Evolutionary conservation across 352 stramenopile genomes (phyloP).

Genomic region (Peronospora farinosa): DNA sequence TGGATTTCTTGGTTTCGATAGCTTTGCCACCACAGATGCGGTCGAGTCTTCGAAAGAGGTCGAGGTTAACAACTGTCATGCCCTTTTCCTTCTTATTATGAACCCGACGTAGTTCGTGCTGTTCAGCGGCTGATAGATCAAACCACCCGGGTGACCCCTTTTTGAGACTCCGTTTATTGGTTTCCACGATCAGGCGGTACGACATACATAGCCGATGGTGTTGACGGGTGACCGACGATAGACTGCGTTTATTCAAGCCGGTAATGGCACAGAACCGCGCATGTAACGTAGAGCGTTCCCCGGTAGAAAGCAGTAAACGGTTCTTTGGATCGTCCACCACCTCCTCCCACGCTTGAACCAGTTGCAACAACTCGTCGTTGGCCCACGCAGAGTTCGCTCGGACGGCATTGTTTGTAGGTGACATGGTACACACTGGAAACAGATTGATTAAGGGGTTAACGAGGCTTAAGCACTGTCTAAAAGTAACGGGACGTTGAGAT

Average conservation of each 20-base stretch:
- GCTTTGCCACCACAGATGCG: conserved; percentile 20
- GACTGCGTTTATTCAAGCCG: conserved; percentile 8
- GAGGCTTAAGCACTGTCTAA: not conserved
- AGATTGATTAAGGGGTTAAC: not conserved
- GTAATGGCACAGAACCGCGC: conserved; percentile 25
- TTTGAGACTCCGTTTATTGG: conserved; percentile 19
- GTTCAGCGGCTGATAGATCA: conserved; percentile 22
- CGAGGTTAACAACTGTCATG: conserved; percentile 19
- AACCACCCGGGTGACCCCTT: conserved; percentile 25
- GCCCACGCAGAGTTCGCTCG: conserved; percentile 25
- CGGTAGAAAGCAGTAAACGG: conserved; percentile 13
- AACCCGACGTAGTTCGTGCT: conserved; percentile 24
- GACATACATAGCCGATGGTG: conserved; percentile 29
- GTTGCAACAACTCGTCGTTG: conserved; percentile 21
- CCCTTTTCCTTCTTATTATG: conserved; percentile 29
- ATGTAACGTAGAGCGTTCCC: conserved; percentile 24
- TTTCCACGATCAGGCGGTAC: conserved; percentile 31
- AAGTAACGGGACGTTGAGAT: not conserved
- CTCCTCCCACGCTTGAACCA: conserved; percentile 31
- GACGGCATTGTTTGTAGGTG: not conserved
- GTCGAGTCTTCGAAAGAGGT: conserved; percentile 26
- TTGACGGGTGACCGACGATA: conserved; percentile 26
- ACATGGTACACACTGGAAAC: conserved; percentile 5
- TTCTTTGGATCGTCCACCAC: conserved; percentile 31
- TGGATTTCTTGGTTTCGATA: conserved; percentile 1